These are phyloP conservation scores for Cynanchum wilfordii DNA, from an alignment of 257 asterid genomes.

Conservation along the genomic window DNA sequence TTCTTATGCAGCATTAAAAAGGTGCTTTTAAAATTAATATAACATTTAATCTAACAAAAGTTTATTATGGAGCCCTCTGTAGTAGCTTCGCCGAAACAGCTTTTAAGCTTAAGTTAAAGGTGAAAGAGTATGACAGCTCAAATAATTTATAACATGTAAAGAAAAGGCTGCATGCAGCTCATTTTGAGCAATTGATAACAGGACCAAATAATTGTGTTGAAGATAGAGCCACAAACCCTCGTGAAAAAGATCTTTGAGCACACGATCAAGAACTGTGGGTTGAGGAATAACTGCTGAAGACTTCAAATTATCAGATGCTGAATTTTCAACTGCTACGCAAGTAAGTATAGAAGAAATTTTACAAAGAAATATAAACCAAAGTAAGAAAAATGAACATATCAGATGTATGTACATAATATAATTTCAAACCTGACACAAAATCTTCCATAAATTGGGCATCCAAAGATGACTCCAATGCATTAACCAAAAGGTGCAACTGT, in stretches of 20 bases:
- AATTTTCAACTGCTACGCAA: constrained; percentile 40
- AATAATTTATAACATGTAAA: not conserved
- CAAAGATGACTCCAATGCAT: constrained; percentile 62
- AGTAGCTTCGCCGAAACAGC: not conserved
- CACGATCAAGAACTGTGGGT: constrained; percentile 92
- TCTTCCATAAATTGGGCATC: constrained; percentile 78
- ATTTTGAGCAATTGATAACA: not conserved
- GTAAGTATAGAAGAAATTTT: constrained; percentile 8
- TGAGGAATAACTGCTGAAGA: constrained; percentile 82
- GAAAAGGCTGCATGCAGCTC: not conserved
- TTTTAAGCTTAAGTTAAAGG: not conserved
- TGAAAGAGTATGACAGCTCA: not conserved
- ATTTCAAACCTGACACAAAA: constrained; percentile 68
- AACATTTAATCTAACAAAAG: not conserved
- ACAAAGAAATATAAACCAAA: constrained; percentile 6
- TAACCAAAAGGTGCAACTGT: constrained; percentile 64
- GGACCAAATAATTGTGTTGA: not conserved
- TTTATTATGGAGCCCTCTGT: not conserved
- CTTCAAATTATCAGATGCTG: constrained; percentile 60
- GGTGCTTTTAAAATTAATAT: no score
- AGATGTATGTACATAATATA: not conserved
- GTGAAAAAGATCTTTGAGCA: constrained; percentile 81
- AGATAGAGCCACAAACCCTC: constrained; percentile 39
- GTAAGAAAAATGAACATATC: not conserved
- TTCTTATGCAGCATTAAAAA: not conserved